Evolutionary conservation across 495 filamentous ascomycete species (phyloP), one percentile per base, ranked within the genome.

Genomic region (Bryoglossum gracile): DNA sequence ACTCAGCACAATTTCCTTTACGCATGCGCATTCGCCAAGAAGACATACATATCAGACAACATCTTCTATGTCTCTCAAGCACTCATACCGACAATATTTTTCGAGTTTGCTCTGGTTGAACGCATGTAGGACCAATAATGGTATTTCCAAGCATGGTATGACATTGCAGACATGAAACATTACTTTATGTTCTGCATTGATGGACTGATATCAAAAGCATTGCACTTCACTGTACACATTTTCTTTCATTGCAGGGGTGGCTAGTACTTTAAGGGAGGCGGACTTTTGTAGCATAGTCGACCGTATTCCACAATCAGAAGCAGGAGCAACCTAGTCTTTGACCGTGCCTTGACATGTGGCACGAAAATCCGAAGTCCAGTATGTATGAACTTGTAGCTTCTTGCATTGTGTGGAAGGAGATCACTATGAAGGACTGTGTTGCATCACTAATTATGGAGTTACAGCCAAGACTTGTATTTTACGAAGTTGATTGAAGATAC

Each of bases 131-230:
- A 24, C 38, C 37, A 42, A 23, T 26, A 48, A 47, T 28, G 43
- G 53, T 43, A 56, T 56, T 50, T 56, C 55, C 45, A 47, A 46
- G 45, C 40, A 59, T 46, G 53, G 57, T 50, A 18, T 53, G 57
- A 53, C 46, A 50, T 54, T 46, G 46, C 18, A 56, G 46, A 47
- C 46, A 53, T 46, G 50, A 39, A 47, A 45, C 43, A 58, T 54
- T 37, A 17, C 41, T 53, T 55, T 55, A 48, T 49, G 48, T 55
- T 41, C 39, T 5, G 23, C 35, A 45, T 43, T 21, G 48, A 32
- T 8, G 13, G 46, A 46, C 43, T 46, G 37, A 54, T 51, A 54
- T 51, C 43, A 58, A 54, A 55, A 55, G 55, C 48, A 38, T 36
- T 47, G 34, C 36, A 40, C 16, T 33, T 51, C 49, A 44, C 50